phyloP scores from a whole-genome alignment of 345 rosid species.

The Corymbia maculata region DNA sequence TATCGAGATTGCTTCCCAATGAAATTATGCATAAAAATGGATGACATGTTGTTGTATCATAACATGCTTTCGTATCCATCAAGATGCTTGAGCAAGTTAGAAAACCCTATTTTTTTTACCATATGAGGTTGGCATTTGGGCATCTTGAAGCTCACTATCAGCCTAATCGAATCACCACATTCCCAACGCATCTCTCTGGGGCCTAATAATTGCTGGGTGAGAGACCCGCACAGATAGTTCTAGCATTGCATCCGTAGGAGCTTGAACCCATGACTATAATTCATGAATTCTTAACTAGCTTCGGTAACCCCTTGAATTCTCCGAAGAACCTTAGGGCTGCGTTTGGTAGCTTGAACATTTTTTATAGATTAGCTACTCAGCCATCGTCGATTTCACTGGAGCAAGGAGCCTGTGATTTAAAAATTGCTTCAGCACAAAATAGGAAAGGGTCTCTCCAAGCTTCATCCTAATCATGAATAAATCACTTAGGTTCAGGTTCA shows the following conservation, averaged over 20 bases:
- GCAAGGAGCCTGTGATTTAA: too few species aligned
- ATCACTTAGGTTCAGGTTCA: too few species aligned
- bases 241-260: too few species aligned
- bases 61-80: not conserved
- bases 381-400: too few species aligned
- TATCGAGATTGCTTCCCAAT: not conserved
- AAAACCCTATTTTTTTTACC: not conserved
- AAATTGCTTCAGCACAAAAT: too few species aligned
- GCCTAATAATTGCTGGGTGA: not conserved
- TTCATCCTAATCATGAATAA: too few species aligned
- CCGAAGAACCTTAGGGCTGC: not conserved
- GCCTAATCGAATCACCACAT: not conserved
- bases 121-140: not conserved
- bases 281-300: not conserved
- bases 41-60: not conserved
- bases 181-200: not conserved
- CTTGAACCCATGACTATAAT: not conserved
- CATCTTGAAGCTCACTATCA: accelerated
- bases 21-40: not conserved
- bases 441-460: too few species aligned
- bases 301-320: not conserved
- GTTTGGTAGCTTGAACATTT: not conserved
- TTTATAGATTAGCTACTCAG: not conserved
- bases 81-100: not conserved
- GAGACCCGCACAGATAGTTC: not conserved